Evolutionary conservation across 495 filamentous ascomycete species (phyloP).

Genomic region (Xylaria venustula): DNA sequence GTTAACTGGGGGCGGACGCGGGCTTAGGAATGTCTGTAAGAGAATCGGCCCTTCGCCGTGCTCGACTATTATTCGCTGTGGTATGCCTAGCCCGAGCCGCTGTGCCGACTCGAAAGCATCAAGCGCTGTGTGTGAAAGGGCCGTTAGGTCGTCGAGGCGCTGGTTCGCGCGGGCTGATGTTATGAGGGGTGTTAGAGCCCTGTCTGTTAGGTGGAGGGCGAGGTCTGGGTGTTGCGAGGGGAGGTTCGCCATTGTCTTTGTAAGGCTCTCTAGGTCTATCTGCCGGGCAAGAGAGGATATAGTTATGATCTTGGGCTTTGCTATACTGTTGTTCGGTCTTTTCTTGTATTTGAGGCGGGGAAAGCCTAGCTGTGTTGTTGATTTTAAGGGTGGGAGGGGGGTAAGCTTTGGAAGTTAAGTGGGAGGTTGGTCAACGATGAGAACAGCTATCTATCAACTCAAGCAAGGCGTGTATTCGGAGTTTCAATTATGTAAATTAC

Average conservation of each 20-base stretch:
- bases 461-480: too few species aligned
- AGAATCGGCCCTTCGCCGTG: constrained; percentile 35
- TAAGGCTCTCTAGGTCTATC: neutral
- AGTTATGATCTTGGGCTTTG: too few species aligned
- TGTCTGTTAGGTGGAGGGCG: constrained; percentile 41
- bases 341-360: neutral
- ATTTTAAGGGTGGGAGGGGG: too few species aligned
- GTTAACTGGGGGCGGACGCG: constrained; percentile 2
- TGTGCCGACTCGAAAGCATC: constrained; percentile 36
- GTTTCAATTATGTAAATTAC: too few species aligned
- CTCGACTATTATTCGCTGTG: constrained; percentile 43
- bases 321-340: neutral
- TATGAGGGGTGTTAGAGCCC: constrained; percentile 41
- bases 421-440: too few species aligned
- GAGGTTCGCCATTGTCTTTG: constrained; percentile 33
- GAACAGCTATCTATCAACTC: too few species aligned
- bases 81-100: constrained; percentile 36
- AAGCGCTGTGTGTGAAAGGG: constrained; percentile 37
- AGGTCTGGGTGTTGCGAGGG: constrained; percentile 34
- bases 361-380: too few species aligned
- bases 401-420: too few species aligned
- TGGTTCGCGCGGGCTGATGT: constrained; percentile 30
- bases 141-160: constrained; percentile 33
- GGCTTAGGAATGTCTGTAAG: constrained; percentile 33
- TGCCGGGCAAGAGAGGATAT: too few species aligned